These are phyloP conservation scores for Myriosclerotinia duriaeana DNA, from an alignment of 2,329 filamentous ascomycete genomes.

Conservation along the genomic window DNA sequence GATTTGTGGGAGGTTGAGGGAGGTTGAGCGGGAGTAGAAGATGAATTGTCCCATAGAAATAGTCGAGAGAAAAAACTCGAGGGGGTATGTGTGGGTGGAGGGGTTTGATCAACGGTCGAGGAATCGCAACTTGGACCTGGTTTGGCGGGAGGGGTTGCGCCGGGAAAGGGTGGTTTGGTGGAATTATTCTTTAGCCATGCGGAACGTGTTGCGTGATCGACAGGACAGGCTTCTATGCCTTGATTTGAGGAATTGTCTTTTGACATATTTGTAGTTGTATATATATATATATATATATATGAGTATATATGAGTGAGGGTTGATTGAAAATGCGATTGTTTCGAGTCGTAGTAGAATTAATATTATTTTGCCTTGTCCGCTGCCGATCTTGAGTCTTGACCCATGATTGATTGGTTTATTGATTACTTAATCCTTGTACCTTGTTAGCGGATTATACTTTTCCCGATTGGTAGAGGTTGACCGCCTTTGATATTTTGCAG, in stretches of 20 bases:
- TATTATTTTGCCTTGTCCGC: conserved; percentile 17
- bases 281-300: too few species aligned
- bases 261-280: conserved; percentile 31
- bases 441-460: not conserved
- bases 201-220: conserved; percentile 85
- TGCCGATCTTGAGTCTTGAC: not conserved
- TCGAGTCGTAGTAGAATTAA: conserved; percentile 4
- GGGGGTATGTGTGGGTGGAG: conserved; percentile 39
- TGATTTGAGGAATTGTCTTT: conserved; percentile 36
- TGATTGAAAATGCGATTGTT: not conserved
- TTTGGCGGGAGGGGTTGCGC: conserved; percentile 34
- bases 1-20: conserved; percentile 63
- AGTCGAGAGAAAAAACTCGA: conserved; percentile 31
- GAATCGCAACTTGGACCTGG: conserved; percentile 43
- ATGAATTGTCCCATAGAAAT: conserved; percentile 19
- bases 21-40: conserved; percentile 35
- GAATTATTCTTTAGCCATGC: conserved; percentile 66
- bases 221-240: conserved; percentile 64
- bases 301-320: not conserved
- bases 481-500: conserved; percentile 5
- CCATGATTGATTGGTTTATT: not conserved
- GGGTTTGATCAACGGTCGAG: conserved; percentile 42
- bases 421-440: conserved; percentile 5
- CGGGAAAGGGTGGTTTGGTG: conserved; percentile 34
- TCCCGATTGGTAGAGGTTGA: conserved; percentile 3